Percentiles rank a stretch among this genome's conserved stretches.
Conservation (phyloP, 2,329 filamentous ascomycete species). For the Lasiodiplodia citricola region DNA sequence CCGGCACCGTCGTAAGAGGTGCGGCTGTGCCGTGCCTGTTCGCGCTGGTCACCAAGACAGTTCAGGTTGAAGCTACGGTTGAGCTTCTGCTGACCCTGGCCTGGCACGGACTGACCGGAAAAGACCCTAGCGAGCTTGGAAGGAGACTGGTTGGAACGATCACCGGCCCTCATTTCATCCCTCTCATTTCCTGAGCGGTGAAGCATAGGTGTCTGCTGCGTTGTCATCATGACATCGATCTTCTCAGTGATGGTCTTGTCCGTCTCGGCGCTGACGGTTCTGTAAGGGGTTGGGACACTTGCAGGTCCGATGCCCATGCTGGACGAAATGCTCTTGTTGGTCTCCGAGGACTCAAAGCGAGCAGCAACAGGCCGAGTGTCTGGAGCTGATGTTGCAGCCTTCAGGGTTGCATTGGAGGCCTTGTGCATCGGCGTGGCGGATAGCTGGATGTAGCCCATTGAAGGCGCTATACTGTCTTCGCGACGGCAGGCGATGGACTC, state of each 20-base stretch:
- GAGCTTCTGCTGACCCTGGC: conserved; percentile 37
- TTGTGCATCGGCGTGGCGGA: conserved; percentile 5
- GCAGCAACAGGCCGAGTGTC: neutral
- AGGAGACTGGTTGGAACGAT: conserved; percentile 12
- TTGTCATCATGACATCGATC: conserved; percentile 6
- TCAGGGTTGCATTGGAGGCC: conserved; percentile 1
- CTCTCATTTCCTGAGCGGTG: conserved; percentile 20
- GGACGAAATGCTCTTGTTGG: conserved; percentile 20
- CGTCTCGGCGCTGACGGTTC: conserved; percentile 2
- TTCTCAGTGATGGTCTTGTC: conserved; percentile 7
- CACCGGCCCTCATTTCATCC: neutral
- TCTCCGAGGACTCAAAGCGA: conserved; percentile 11
- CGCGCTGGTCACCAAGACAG: conserved; percentile 33
- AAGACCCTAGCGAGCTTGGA: conserved; percentile 33
- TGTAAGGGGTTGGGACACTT: neutral
- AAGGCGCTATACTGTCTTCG: neutral
- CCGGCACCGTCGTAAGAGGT: conserved; percentile 46
- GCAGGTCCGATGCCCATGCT: conserved; percentile 17
- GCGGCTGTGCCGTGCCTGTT: conserved; percentile 33
- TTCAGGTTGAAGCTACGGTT: conserved; percentile 32
- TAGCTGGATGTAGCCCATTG: neutral
- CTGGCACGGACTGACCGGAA: conserved; percentile 28
- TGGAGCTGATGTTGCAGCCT: neutral
- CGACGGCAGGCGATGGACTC: neutral
- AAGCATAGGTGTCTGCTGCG: conserved; percentile 15